phyloP scores from a whole-genome alignment of 1,284 basidiomycete genomes.

The Thecaphora frezii region DNA sequence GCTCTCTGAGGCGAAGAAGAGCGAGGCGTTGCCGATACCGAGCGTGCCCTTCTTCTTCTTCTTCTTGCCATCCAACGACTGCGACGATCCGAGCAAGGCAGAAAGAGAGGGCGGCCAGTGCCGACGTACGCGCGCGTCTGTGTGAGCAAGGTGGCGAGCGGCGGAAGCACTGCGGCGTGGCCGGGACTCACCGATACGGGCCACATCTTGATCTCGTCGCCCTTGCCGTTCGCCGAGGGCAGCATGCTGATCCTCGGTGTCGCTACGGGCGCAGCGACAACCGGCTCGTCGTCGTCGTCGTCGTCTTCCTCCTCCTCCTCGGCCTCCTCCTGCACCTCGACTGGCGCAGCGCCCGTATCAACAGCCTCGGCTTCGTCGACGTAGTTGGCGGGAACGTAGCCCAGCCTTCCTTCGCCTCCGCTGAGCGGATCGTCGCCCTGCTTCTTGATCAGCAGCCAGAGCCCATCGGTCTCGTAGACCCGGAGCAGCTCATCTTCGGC shows the following conservation, averaged over 20 bases:
- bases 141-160: background rate
- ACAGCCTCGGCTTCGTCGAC: conserved; percentile 52
- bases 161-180: no score
- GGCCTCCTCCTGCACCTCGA: conserved; percentile 7
- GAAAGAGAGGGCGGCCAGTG: no score
- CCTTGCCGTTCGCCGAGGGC: conserved; percentile 34
- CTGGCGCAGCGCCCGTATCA: conserved; percentile 39
- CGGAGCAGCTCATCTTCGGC: conserved; percentile 51
- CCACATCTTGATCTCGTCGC: conserved; percentile 59
- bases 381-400: conserved; percentile 56
- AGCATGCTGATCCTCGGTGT: conserved; percentile 38
- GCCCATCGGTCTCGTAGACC: conserved; percentile 50
- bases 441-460: conserved; percentile 56
- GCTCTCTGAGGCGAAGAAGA: conserved; percentile 58
- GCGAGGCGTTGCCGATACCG: conserved; percentile 54
- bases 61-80: conserved; percentile 51
- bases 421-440: conserved; percentile 44
- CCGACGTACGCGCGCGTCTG: no score
- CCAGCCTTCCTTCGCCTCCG: conserved; percentile 41
- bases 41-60: conserved; percentile 57
- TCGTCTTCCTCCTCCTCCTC: conserved; percentile 34
- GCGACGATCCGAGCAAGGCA: background rate
- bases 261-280: conserved; percentile 17
- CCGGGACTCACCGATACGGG: conserved; percentile 39
- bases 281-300: conserved; percentile 29